Evolutionary conservation across 164 flowering plant species (phyloP).

Genomic region (Tetracentron sinense): DNA sequence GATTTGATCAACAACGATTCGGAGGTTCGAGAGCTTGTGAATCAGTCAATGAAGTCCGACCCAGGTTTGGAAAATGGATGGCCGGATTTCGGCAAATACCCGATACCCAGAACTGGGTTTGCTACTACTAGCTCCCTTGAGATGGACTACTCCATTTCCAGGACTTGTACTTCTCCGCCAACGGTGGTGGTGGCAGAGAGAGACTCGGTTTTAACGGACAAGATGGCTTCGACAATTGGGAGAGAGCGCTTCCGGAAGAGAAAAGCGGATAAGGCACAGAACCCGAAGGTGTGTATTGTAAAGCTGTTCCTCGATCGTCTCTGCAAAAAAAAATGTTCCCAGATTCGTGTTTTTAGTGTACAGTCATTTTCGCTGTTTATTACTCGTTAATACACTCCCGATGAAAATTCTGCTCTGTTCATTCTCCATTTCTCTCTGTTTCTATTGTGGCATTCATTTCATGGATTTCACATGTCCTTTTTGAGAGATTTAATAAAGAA

Average conservation of each 20-base stretch:
- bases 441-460: too few species aligned
- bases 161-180: slow-evolving; percentile 43
- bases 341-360: too few species aligned
- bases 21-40: slow-evolving; percentile 23
- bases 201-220: slow-evolving; percentile 19
- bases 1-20: slow-evolving; percentile 24
- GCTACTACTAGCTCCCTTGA: slow-evolving; percentile 15
- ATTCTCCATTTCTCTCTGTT: too few species aligned
- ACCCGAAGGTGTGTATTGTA: slow-evolving; percentile 39
- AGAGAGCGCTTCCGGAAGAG: slow-evolving; percentile 61
- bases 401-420: too few species aligned
- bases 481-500: too few species aligned
- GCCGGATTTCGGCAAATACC: too few species aligned
- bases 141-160: slow-evolving; percentile 22
- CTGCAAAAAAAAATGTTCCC: too few species aligned
- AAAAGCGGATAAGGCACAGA: slow-evolving; percentile 42
- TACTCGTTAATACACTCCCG: too few species aligned
- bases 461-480: too few species aligned
- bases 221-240: slow-evolving; percentile 29
- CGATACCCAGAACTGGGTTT: slow-evolving; percentile 21
- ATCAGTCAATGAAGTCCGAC: slow-evolving; percentile 36
- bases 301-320: too few species aligned
- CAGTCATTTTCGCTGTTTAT: too few species aligned
- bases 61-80: too few species aligned
- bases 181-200: background rate